Conservation (phyloP, 305 asterid genomes). For the Fraxinus baroniana region DNA sequence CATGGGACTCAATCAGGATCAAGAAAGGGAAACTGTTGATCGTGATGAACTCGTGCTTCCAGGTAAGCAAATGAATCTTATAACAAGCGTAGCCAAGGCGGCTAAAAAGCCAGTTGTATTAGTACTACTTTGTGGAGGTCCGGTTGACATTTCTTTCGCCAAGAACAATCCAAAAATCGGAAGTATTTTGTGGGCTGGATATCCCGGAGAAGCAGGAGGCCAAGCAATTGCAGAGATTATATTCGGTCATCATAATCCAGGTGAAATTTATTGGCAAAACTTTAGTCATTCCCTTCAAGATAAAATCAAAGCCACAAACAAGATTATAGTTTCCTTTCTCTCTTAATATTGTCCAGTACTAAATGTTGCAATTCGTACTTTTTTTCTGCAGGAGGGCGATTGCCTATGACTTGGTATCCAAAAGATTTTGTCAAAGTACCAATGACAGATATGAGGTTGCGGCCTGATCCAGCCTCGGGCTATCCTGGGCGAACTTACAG, state of each 20-base stretch:
- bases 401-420: constrained; percentile 66
- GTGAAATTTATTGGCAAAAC: constrained; percentile 22
- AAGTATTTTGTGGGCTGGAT: constrained; percentile 67
- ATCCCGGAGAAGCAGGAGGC: constrained; percentile 70
- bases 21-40: constrained; percentile 55
- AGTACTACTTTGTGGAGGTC: constrained; percentile 68
- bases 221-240: constrained; percentile 62
- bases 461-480: constrained; percentile 48
- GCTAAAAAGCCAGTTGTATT: constrained; percentile 51
- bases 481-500: constrained; percentile 68
- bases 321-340: not conserved
- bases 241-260: constrained; percentile 74
- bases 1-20: constrained; percentile 55
- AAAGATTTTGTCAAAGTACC: constrained; percentile 42
- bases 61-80: constrained; percentile 44
- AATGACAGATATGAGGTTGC: constrained; percentile 54
- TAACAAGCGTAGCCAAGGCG: constrained; percentile 45
- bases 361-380: not conserved
- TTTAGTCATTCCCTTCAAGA: not conserved
- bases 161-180: constrained; percentile 51
- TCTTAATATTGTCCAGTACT: not conserved
- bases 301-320: not conserved
- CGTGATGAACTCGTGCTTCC: constrained; percentile 54
- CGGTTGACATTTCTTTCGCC: constrained; percentile 57
- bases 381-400: constrained; percentile 44